Base-by-base conservation (phyloP, 495 filamentous ascomycete species). In the Aspergillus funiculosus region DNA sequence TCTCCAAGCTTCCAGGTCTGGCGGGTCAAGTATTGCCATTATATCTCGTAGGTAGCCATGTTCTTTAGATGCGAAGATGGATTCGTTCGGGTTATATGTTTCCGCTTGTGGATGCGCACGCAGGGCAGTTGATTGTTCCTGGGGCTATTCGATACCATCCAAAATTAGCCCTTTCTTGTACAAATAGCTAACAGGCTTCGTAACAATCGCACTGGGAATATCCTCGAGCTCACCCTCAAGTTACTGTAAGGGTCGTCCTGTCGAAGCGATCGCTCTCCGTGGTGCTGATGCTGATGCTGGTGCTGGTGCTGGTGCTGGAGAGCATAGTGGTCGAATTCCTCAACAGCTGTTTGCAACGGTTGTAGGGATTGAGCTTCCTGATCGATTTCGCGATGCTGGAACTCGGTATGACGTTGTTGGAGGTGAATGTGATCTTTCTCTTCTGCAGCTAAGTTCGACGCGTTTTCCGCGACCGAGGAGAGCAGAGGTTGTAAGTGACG, bases 1-100 rank as follows among this genome's bases (percentile, higher is more conserved):
- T 44, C 87, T 76, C 88, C 88, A 94, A 42, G 72, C 65, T 11
- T 78, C 70, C 30, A 94, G 75, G 49, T 85, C 68, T 1, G 86
- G 83, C 26, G 86, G 86, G 50, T 86, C 64, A 9, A 75, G 62
- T 19, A 87, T 71, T 44, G 81, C 66, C 61, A 73, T 82, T 48
- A 74, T 66, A 29, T 78, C 69, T 60, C 77, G 57, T 57, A 81
- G 63, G 61, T 83, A 68, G 30, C 76, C 67, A 10, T 57, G 52
- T 5, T 47, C 29, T 38, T 53, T 53, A 6, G 46, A 45, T 13
- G 43, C 25, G 42, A 53, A 53, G 40, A 51, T 53, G 10, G 47
- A 53, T 10, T 39, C 39, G 14, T 39, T 41, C 22, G 34, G 11
- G 20, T 37, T 34, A 30, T 41, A 30, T 0, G 30, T 17, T 35